Evolutionary conservation across 1,284 basidiomycete genomes (phyloP), one percentile per base, ranked within the genome.

Genomic region (Volvariella volvacea): DNA sequence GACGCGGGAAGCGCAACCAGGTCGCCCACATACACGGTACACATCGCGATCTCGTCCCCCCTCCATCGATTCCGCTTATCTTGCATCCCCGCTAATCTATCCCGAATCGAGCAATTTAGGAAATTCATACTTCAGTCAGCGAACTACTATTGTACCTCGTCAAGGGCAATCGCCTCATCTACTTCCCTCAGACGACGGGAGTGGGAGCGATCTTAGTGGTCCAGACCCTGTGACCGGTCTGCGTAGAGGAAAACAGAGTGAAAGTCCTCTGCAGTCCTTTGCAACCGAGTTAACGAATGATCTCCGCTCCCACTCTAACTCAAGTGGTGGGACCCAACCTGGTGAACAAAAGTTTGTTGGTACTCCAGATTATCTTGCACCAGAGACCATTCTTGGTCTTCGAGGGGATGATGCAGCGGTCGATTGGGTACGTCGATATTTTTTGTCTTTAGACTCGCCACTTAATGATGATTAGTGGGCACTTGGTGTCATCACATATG

Each of bases 401-500:
- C 88, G 93, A 41, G 92, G 92, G 43, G 95, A 99, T 60, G 94
- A 99, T 65, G 88, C 86, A 34, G 84, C 87, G 12, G 96, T 98
- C 50, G 96, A 99, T 69, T 99, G 96, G 93, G 90, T 92, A 64
- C 16, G 54, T 61, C 20, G 44, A 34, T 50, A 30, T 22, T 44
- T 46, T 33, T 46, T 42, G 41, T 17, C 17, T 36, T 47, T 14
- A 44, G n/a, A n/a, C n/a, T n/a, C n/a, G n/a, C n/a, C n/a, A n/a
- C n/a, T n/a, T n/a, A n/a, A n/a, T n/a, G n/a, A 46, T 45, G 41
- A 54, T 53, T 50, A 86, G 84, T 99, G 96, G 96, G 96, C 96
- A 12, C 76, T 99, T 28, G 96, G 96, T 49, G 93, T 98, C 38
- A 96, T 99, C 57, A 88, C 93, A 21, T 99, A 99, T 67, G 95